Evolutionary conservation across 2,329 filamentous ascomycete genomes (phyloP), one percentile per base, ranked within the genome.

Genomic region (Pseudogymnoascus sp.): DNA sequence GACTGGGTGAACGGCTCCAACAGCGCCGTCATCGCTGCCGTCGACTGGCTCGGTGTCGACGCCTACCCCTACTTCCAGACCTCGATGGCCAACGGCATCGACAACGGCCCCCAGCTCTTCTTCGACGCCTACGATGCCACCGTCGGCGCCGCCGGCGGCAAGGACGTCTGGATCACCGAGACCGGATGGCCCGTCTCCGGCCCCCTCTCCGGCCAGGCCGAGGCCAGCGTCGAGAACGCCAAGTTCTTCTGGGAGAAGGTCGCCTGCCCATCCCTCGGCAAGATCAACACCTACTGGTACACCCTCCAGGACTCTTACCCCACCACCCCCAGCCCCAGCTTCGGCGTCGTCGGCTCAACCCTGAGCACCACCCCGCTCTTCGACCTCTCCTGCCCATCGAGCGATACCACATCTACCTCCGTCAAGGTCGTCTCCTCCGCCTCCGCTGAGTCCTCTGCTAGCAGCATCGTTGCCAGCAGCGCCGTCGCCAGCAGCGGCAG

Each of bases 161-260:
- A 92, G 81, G 79, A 83, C 17, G 83, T 96, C 69, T 95, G 90
- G 90, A 83, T 96, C 67, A 95, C 91, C 28, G 91, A 96, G 82
- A 95, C 91, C 15, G 92, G 92, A 68, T 95, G 90, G 85, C 91
- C 92, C 60, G 85, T 92, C 62, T 85, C 81, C 70, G 92, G 91
- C 63, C 77, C 83, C 67, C 81, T 78, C 1, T 77, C 82, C 66
- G 86, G 86, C 69, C 73, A 83, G 60, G 90, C 85, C 42, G 81
- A 88, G 9, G 80, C 92, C 5, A 86, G 80, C 36, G 67, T 78
- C 33, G 78, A 81, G 62, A 93, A 93, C 72, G 90, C 92, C 47
- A 81, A 90, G 78, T 82, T 76, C n/a, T 96, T 85, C 82, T 96
- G 90, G 89, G 81, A 90, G 69, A 79, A 88, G 53, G 88, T 93